Evolutionary conservation across 192 early-diverging fungal species (phyloP).

Genomic region (Paraglomus brasilianum): DNA sequence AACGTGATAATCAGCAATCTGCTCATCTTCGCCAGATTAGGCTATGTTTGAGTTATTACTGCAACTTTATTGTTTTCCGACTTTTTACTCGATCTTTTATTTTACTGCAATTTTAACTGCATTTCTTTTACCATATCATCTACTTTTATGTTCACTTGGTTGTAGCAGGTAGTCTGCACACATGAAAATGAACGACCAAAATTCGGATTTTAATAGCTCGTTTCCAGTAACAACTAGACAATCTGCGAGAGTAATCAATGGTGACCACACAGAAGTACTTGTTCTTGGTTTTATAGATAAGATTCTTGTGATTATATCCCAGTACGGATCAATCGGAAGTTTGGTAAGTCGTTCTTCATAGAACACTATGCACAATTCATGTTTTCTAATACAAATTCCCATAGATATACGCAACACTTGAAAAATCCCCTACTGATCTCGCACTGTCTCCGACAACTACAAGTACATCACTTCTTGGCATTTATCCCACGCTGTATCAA

Average conservation of each 20-base stretch:
- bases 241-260: conserved; percentile 43
- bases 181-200: too few species aligned
- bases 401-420: conserved; percentile 14
- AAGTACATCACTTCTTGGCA: conserved; percentile 41
- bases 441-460: background rate
- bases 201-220: background rate
- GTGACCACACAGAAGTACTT: conserved; percentile 49
- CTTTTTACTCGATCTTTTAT: too few species aligned
- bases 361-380: background rate
- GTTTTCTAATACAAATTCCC: background rate
- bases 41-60: too few species aligned
- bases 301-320: conserved; percentile 52
- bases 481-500: conserved; percentile 41
- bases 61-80: too few species aligned
- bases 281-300: conserved; percentile 50
- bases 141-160: too few species aligned
- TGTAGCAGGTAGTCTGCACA: too few species aligned
- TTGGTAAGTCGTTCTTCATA: conserved; percentile 39
- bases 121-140: too few species aligned
- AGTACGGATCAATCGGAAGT: conserved; percentile 56
- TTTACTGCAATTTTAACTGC: too few species aligned
- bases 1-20: too few species aligned
- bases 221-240: conserved; percentile 51
- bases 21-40: too few species aligned
- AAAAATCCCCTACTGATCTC: background rate